Percentiles rank a stretch among this genome's conserved stretches.
Conservation (phyloP, 108 stramenopile genomes). For the Cyclotella kingstonii region DNA sequence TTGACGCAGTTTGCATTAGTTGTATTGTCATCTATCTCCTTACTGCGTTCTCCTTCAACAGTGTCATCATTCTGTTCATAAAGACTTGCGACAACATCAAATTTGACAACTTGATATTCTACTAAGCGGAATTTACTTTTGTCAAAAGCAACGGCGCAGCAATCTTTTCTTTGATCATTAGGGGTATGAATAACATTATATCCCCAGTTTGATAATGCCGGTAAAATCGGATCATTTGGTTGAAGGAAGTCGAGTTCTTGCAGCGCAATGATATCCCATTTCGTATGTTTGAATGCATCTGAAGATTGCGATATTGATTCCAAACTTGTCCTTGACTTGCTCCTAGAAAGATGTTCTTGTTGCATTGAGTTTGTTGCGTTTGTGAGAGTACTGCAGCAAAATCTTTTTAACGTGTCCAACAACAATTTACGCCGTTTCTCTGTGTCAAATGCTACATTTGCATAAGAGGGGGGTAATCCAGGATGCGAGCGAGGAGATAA, state of each 20-base stretch:
- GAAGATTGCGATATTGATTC: too few species aligned
- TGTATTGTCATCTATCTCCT: background rate
- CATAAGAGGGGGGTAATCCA: conserved; percentile 51
- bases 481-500: conserved; percentile 66
- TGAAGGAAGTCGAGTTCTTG: conserved; percentile 76
- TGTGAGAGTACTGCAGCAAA: too few species aligned
- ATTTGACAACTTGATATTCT: conserved; percentile 46
- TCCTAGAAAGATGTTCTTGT: too few species aligned
- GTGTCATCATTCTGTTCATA: background rate
- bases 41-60: conserved; percentile 4
- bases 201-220: conserved; percentile 43
- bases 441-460: conserved; percentile 58
- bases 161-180: conserved; percentile 63
- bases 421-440: conserved; percentile 48
- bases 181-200: conserved; percentile 58
- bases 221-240: conserved; percentile 25
- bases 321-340: too few species aligned
- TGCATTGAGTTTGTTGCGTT: too few species aligned
- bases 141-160: conserved; percentile 62
- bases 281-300: conserved; percentile 3
- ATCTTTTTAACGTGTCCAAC: conserved; percentile 40
- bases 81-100: conserved; percentile 79
- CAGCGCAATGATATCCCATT: conserved; percentile 62
- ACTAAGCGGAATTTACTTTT: conserved; percentile 45
- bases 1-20: background rate